Base-by-base conservation (phyloP, 148 eudicot genomes). In the Salicornia ramosissima region DNA sequence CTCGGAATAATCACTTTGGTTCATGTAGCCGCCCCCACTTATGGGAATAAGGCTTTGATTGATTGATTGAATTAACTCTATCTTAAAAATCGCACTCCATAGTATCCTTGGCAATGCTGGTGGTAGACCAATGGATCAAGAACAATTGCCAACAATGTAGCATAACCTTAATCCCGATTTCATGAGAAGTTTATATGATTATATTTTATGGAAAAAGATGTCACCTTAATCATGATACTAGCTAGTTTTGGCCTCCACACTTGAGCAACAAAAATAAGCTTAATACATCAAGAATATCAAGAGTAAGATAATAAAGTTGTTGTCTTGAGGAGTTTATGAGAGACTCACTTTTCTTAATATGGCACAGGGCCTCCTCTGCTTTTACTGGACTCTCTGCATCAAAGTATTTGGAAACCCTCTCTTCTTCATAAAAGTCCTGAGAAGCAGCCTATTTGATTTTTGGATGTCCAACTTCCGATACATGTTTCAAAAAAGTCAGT, bases 181-280 rank as follows among this genome's bases (percentile, higher is more conserved):
- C 56, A 47, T 10, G 55, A 15, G 12, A 65, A 22, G 21, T 25
- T 19, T 7, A 14, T 18, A 30, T 47, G 29, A 12, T 11, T 39
- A 1, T 34, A 1, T 15, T 13, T 26, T 42, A 42, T 63, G 52
- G 13, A 4, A 65, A 14, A 45, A 49, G 69, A 66, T 18, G 56
- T 47, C 49, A 66, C 69, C 69, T 66, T 65, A 42, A 64, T 15
- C 4, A 24, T 24, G 67, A 64, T 13, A 64, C 49, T 36, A 36
- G 40, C 49, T 36, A 36, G 40, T 36, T 4, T 36, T 36, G 5
- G 40, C 8, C 40, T n/a, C n/a, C n/a, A n/a, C n/a, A n/a, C n/a
- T 36, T 36, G 4, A 36, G 40, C 4, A 36, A 36, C 40, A 36
- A 36, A 36, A 36, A 8, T 36, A 36, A 3, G 40, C 4, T n/a